Evolutionary conservation across 192 early-diverging fungal species (phyloP).

Genomic region (Tieghemiomyces parasiticus): DNA sequence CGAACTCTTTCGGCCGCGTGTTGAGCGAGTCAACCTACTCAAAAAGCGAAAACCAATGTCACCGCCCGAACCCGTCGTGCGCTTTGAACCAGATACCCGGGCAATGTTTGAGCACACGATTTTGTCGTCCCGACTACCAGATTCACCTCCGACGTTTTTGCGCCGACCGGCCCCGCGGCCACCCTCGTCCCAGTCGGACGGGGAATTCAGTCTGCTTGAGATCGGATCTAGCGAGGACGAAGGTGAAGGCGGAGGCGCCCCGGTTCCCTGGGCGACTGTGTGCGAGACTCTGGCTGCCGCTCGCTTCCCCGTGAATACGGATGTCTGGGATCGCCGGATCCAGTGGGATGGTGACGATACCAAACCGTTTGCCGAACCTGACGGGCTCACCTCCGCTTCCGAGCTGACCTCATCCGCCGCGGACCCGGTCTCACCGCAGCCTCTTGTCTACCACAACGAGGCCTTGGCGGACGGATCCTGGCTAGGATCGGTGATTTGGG

Average conservation of each 20-base stretch:
- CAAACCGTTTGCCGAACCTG: too few relatives aligned
- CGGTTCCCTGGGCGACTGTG: background rate
- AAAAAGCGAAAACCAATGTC: slow-evolving; percentile 1
- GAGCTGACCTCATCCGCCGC: too few relatives aligned
- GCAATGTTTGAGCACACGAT: background rate
- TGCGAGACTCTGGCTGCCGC: slow-evolving; percentile 1
- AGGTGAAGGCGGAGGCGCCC: background rate
- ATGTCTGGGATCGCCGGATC: slow-evolving; percentile 8
- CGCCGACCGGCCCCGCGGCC: background rate
- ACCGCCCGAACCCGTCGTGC: background rate
- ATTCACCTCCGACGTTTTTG: background rate
- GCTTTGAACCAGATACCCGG: background rate
- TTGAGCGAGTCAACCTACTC: slow-evolving; percentile 3
- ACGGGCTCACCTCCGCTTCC: too few relatives aligned
- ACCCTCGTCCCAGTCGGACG: too few relatives aligned
- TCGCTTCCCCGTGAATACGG: background rate
- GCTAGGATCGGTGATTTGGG: slow-evolving; percentile 71
- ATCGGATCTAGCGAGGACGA: background rate
- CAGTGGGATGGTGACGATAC: slow-evolving; percentile 4
- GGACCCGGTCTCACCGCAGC: too few relatives aligned
- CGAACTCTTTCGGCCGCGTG: slow-evolving; percentile 28
- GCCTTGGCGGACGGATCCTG: slow-evolving; percentile 52
- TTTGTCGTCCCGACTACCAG: background rate
- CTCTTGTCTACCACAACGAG: slow-evolving; percentile 30
- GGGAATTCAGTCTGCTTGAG: too few relatives aligned